Evolutionary conservation across 768 basidiomycete genomes (phyloP).

Genomic region (Lanmaoa rubissima): DNA sequence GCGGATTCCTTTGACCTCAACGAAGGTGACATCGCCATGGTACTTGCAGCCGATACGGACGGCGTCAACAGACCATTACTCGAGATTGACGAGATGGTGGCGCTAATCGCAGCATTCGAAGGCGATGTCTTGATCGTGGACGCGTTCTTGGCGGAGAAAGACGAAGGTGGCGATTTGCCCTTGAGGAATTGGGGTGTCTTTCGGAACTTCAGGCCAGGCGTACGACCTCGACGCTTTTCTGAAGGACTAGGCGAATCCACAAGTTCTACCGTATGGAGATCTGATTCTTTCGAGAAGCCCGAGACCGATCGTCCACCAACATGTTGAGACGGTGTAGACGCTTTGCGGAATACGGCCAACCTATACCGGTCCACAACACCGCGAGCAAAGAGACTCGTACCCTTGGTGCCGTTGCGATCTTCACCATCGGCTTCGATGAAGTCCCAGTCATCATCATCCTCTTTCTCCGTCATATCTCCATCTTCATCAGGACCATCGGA

Average conservation of each 20-base stretch:
- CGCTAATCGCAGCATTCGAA: slow-evolving; percentile 42
- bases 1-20: slow-evolving; percentile 81
- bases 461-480: slow-evolving; percentile 39
- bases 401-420: slow-evolving; percentile 78
- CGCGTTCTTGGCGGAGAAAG: slow-evolving; percentile 34
- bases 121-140: slow-evolving; percentile 37
- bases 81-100: slow-evolving; percentile 37
- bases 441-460: slow-evolving; percentile 89
- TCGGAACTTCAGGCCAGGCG: slow-evolving; percentile 67
- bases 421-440: slow-evolving; percentile 82
- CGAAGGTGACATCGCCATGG: slow-evolving; percentile 54
- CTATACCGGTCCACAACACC: slow-evolving; percentile 88
- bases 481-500: slow-evolving; percentile 51
- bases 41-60: slow-evolving; percentile 54
- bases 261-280: slow-evolving; percentile 37
- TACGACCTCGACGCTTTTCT: slow-evolving; percentile 63
- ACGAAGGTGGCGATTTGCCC: slow-evolving; percentile 59
- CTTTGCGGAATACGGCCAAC: slow-evolving; percentile 82
- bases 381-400: slow-evolving; percentile 82
- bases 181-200: slow-evolving; percentile 74
- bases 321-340: slow-evolving; percentile 60
- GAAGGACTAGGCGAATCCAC: slow-evolving; percentile 46
- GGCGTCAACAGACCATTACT: slow-evolving; percentile 58
- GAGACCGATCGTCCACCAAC: slow-evolving; percentile 50
- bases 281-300: slow-evolving; percentile 56